These are phyloP conservation scores for Marasmius fiardii DNA, from an alignment of 1,284 basidiomycete genomes.

Conservation along the genomic window DNA sequence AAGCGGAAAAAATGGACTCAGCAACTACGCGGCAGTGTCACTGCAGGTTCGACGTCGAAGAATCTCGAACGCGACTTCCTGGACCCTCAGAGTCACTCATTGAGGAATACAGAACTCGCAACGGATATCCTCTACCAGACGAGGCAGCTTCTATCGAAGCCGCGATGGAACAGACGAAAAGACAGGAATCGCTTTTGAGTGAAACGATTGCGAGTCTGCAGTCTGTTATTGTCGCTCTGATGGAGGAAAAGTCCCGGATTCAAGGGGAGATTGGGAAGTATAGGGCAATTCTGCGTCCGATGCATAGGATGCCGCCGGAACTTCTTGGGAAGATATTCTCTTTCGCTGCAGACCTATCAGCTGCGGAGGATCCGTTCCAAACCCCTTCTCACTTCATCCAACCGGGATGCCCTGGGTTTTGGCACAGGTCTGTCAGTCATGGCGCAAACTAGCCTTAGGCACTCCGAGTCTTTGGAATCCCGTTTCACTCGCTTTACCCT, in stretches of 20 bases:
- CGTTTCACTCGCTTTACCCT: neutral
- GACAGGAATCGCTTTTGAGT: too few relatives aligned
- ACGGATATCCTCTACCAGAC: too few relatives aligned
- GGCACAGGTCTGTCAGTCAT: neutral
- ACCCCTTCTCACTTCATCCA: neutral
- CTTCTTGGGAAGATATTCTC: neutral
- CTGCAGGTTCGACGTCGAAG: too few relatives aligned
- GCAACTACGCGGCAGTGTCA: too few relatives aligned
- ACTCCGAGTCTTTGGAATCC: neutral
- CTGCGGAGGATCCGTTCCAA: neutral
- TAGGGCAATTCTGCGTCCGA: neutral
- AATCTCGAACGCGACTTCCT: too few relatives aligned
- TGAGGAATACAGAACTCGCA: too few relatives aligned
- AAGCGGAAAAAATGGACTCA: too few relatives aligned
- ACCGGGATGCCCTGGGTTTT: neutral
- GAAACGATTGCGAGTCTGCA: too few relatives aligned
- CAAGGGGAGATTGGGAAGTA: neutral
- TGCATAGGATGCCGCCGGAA: neutral
- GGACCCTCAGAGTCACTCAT: too few relatives aligned
- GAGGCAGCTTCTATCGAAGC: too few relatives aligned
- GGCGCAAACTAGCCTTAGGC: neutral
- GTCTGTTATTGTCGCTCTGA: neutral
- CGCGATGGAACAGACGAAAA: too few relatives aligned
- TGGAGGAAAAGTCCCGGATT: neutral
- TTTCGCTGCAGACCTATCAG: neutral